Conservation (phyloP, 2,329 filamentous ascomycete species). For the Cladobotryum mycophilum region DNA sequence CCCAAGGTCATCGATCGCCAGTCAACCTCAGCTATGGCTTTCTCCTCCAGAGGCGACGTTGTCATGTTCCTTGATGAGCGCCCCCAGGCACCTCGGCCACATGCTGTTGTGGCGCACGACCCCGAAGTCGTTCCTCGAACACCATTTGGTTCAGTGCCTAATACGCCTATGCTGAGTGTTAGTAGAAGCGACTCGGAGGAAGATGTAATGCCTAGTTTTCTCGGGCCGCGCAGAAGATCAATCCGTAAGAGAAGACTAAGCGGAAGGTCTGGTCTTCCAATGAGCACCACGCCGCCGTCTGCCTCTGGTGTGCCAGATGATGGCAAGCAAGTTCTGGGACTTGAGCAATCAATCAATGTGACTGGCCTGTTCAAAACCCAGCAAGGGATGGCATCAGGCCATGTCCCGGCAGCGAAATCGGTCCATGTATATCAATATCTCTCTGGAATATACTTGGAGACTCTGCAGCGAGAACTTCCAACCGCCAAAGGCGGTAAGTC, state of each 20-base stretch:
- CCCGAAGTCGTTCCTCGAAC: slow-evolving; percentile 30
- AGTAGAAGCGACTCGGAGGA: slow-evolving; percentile 61
- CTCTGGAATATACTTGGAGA: slow-evolving; percentile 49
- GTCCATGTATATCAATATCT: slow-evolving; percentile 50
- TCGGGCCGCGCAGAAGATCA: slow-evolving; percentile 40
- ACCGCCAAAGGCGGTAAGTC: slow-evolving; percentile 28
- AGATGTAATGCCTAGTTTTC: slow-evolving; percentile 54
- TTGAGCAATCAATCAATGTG: slow-evolving; percentile 53
- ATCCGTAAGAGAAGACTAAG: slow-evolving; percentile 38
- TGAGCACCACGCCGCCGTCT: slow-evolving; percentile 52
- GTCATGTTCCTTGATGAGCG: slow-evolving; percentile 58
- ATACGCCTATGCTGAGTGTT: slow-evolving; percentile 45
- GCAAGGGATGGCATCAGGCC: slow-evolving; percentile 58
- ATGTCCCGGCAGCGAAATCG: slow-evolving; percentile 46
- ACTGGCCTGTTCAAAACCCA: slow-evolving; percentile 53
- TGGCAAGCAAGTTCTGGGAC: slow-evolving; percentile 38
- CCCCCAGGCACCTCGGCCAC: slow-evolving; percentile 35
- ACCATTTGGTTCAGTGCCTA: slow-evolving; percentile 44
- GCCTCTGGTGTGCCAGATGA: slow-evolving; percentile 26
- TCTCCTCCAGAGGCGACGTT: slow-evolving; percentile 53
- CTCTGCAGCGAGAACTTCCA: slow-evolving; percentile 44
- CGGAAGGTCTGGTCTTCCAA: slow-evolving; percentile 34
- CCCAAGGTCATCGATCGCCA: slow-evolving; percentile 57
- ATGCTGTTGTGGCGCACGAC: slow-evolving; percentile 32
- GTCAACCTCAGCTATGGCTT: slow-evolving; percentile 54